Evolutionary conservation across 805 yeast species (phyloP).

Genomic region (Cyberlindnera xylosilytica): DNA sequence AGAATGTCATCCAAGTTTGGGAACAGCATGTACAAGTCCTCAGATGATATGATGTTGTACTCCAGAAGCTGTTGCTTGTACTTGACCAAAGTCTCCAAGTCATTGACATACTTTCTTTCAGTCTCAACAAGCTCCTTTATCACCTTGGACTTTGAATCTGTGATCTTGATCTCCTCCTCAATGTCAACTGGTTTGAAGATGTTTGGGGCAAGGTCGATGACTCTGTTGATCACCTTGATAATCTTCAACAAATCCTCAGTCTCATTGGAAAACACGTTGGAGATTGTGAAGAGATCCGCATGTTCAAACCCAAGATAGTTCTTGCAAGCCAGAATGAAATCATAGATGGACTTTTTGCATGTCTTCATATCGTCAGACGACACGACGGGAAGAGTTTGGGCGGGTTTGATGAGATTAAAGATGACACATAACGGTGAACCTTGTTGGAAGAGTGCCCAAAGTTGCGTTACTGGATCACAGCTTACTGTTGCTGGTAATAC

Average conservation of each 20-base stretch:
- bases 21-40: constrained; percentile 74
- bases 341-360: constrained; percentile 87
- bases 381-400: constrained; percentile 56
- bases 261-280: constrained; percentile 81
- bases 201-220: constrained; percentile 53
- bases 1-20: constrained; percentile 82
- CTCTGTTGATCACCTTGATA: constrained; percentile 63
- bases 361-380: constrained; percentile 78
- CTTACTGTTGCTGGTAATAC: constrained; percentile 67
- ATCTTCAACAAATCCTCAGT: constrained; percentile 77
- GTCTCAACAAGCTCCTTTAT: constrained; percentile 82
- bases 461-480: constrained; percentile 90
- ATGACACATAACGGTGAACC: constrained; percentile 90
- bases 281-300: constrained; percentile 82
- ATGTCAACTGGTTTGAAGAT: constrained; percentile 33
- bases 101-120: constrained; percentile 91
- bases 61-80: constrained; percentile 68
- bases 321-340: constrained; percentile 84
- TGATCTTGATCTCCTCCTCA: constrained; percentile 28
- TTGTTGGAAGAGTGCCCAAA: constrained; percentile 85
- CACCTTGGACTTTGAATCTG: constrained; percentile 70
- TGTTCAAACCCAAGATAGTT: constrained; percentile 70
- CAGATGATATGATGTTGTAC: constrained; percentile 69
- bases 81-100: constrained; percentile 67
- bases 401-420: constrained; percentile 67